Evolutionary conservation across 352 stramenopile species (phyloP).

Genomic region (Peronospora farinosa): DNA sequence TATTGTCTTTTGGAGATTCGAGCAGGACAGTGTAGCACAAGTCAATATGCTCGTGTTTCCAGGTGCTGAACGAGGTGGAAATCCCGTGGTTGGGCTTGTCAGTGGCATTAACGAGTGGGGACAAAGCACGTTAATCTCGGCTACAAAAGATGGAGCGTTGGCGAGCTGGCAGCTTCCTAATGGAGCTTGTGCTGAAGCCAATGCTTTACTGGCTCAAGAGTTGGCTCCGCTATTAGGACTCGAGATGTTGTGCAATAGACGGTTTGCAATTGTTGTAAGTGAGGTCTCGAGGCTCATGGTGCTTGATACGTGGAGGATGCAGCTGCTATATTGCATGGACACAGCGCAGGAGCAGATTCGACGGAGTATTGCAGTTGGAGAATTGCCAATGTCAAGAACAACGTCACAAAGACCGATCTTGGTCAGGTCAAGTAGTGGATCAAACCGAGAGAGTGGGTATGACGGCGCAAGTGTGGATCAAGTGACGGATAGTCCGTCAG

Average conservation of each 20-base stretch:
- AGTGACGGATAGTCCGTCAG: background rate
- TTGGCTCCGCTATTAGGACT: slow-evolving; percentile 59
- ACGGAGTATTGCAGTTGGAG: slow-evolving; percentile 53
- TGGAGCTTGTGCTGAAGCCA: slow-evolving; percentile 49
- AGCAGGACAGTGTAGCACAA: slow-evolving; percentile 51
- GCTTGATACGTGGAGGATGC: slow-evolving; percentile 70
- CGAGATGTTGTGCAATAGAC: slow-evolving; percentile 65
- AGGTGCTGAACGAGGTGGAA: slow-evolving; percentile 8
- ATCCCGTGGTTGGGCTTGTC: slow-evolving; percentile 49
- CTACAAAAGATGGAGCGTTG: slow-evolving; percentile 46
- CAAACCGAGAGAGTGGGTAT: slow-evolving; percentile 12
- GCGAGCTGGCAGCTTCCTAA: slow-evolving; percentile 67
- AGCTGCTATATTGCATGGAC: slow-evolving; percentile 63
- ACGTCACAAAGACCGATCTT: slow-evolving; percentile 13
- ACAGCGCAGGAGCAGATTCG: slow-evolving; percentile 77
- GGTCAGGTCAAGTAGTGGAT: slow-evolving; percentile 20
- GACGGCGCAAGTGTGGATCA: background rate
- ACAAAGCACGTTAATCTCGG: slow-evolving; percentile 60
- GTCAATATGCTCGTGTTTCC: slow-evolving; percentile 60
- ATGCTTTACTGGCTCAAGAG: slow-evolving; percentile 45
- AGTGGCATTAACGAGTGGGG: slow-evolving; percentile 76
- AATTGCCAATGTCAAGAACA: slow-evolving; percentile 36
- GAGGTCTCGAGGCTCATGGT: slow-evolving; percentile 72
- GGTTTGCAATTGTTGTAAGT: slow-evolving; percentile 66
- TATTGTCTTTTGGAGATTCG: slow-evolving; percentile 70